Conservation (phyloP, 768 basidiomycete species). For the Kondoa subrosea region DNA sequence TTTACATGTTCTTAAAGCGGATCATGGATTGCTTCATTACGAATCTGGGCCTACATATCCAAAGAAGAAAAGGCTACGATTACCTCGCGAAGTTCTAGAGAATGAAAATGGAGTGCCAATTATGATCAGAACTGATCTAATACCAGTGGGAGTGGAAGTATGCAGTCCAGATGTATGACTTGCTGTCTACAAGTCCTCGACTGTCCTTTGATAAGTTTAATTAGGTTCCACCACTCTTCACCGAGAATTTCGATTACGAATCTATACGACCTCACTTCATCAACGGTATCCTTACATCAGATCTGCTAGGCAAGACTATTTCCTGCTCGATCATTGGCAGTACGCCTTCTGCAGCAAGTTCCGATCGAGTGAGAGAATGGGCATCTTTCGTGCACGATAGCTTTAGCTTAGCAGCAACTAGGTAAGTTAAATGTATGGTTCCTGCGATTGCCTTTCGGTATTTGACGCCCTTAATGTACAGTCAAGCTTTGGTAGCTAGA, state of each 20-base stretch:
- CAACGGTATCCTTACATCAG: conserved; percentile 81
- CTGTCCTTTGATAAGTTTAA: conserved; percentile 43
- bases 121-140: conserved; percentile 71
- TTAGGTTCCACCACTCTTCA: conserved; percentile 63
- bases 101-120: conserved; percentile 49
- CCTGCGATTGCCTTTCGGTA: not conserved
- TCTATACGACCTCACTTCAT: conserved; percentile 86
- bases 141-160: conserved; percentile 77
- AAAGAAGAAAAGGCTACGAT: conserved; percentile 41
- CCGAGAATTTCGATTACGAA: conserved; percentile 95
- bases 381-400: conserved; percentile 87
- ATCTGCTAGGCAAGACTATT: conserved; percentile 85
- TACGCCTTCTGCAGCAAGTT: conserved; percentile 16
- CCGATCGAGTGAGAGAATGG: conserved; percentile 41
- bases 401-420: conserved; percentile 72
- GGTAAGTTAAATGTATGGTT: conserved; percentile 43
- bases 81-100: conserved; percentile 62
- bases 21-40: conserved; percentile 70
- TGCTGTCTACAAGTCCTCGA: not conserved
- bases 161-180: conserved; percentile 68
- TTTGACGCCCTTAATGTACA: conserved; percentile 29
- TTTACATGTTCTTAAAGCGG: conserved; percentile 41
- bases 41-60: conserved; percentile 59
- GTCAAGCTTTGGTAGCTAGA: conserved; percentile 79
- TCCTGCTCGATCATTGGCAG: conserved; percentile 65